Evolutionary conservation across 495 filamentous ascomycete species (phyloP).

Genomic region (Neurospora africana): DNA sequence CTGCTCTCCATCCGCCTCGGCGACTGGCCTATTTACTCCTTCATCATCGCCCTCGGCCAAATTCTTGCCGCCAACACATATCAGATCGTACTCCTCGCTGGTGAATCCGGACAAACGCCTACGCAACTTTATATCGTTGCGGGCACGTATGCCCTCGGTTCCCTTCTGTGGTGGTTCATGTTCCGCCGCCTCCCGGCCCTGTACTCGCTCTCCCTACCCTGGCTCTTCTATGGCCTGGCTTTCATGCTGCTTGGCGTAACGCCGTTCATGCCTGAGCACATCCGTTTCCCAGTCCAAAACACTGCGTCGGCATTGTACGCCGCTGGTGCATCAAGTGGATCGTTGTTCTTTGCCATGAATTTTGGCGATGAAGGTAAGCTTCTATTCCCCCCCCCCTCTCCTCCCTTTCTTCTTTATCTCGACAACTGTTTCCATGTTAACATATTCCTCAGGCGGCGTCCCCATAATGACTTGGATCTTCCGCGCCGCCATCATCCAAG

Average conservation of each 20-base stretch:
- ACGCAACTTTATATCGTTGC: constrained; percentile 51
- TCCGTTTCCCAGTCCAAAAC: constrained; percentile 46
- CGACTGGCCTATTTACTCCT: constrained; percentile 63
- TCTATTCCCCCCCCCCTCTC: not conserved
- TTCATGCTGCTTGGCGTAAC: constrained; percentile 54
- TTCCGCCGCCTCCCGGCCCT: constrained; percentile 14
- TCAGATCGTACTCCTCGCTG: constrained; percentile 56
- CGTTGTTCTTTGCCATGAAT: constrained; percentile 56
- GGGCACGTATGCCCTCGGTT: constrained; percentile 46
- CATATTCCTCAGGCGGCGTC: constrained; percentile 26
- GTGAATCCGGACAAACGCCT: constrained; percentile 47
- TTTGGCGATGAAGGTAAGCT: constrained; percentile 46
- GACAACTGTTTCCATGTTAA: not conserved
- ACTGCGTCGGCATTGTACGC: constrained; percentile 50
- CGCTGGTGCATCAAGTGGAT: constrained; percentile 46
- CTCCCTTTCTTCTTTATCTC: not conserved
- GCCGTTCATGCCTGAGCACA: constrained; percentile 33
- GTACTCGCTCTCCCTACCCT: constrained; percentile 40
- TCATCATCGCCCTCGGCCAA: constrained; percentile 58
- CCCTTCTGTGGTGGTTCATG: constrained; percentile 41
- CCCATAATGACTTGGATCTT: constrained; percentile 53
- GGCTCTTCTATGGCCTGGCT: constrained; percentile 49
- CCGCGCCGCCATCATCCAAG: constrained; percentile 52
- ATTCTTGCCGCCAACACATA: constrained; percentile 58
- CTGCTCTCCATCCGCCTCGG: constrained; percentile 23